Conservation (phyloP, 1,139 yeast genomes). For the Starmera stellimalicola region DNA sequence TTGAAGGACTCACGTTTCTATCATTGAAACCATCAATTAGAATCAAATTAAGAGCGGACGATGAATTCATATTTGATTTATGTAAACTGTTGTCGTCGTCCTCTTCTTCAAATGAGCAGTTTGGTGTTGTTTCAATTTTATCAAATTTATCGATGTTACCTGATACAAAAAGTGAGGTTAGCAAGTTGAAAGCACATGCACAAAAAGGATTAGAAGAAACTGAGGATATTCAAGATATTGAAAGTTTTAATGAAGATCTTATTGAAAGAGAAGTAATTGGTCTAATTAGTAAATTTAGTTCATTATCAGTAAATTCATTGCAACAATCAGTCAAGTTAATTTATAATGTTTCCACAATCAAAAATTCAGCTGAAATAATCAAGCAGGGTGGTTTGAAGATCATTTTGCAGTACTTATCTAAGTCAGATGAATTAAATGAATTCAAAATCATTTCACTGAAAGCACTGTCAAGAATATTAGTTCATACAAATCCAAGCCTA, state of each 20-base stretch:
- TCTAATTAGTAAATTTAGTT: conserved; percentile 8
- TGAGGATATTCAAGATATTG: conserved; percentile 8
- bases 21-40: conserved; percentile 27
- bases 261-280: conserved; percentile 12
- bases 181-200: conserved; percentile 21
- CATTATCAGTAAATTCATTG: conserved; percentile 8
- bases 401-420: conserved; percentile 24
- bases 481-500: conserved; percentile 27
- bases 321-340: conserved; percentile 11
- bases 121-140: conserved; percentile 28
- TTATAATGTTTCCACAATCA: conserved; percentile 8
- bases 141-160: conserved; percentile 27
- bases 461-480: conserved; percentile 29
- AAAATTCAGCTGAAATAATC: conserved; percentile 26
- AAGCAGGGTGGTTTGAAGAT: conserved; percentile 36
- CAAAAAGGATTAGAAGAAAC: conserved; percentile 15
- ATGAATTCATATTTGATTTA: conserved; percentile 20
- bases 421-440: conserved; percentile 17
- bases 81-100: conserved; percentile 9
- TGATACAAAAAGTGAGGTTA: conserved; percentile 16
- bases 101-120: conserved; percentile 9
- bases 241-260: conserved; percentile 10
- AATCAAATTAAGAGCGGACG: conserved; percentile 25
- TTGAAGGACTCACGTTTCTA: conserved; percentile 37
- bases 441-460: conserved; percentile 14